Base-by-base conservation (phyloP, 371 early-diverging fungal genomes). In the Fennellomyces sp. region DNA sequence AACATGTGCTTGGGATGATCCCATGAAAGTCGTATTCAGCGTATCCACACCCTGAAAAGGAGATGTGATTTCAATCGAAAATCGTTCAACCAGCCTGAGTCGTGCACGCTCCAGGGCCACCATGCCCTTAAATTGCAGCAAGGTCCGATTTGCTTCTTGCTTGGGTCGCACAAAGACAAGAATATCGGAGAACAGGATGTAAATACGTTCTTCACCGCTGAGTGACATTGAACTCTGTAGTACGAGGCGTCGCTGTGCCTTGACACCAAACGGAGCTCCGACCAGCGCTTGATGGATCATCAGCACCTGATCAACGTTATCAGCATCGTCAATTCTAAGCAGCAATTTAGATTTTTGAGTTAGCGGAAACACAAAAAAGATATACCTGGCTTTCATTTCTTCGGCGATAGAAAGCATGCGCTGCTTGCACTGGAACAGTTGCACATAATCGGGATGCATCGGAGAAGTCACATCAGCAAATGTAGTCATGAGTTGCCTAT, bases 361-460 rank as follows among this genome's bases (percentile, higher is more conserved):
- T 12, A 3, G 26, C n/a, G 31, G 5, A n/a, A n/a, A 41, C 35
- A 47, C 33, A 28, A 26, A 28, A 31, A 19, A 30, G 31, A 8
- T n/a, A 25, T 63, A 66, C 73, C 48, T 65, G 60, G 58, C 35
- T 23, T 41, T 45, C 29, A 78, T 67, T 31, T 79, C 68, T 5
- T 64, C 72, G 12, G 39, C 48, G 10, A 79, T 54, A 3, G 42
- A 25, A 2, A 58, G 53, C 38, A 71, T 66, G 3, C 65, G 67
- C 10, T 66, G 57, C 31, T 70, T 73, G 31, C 69, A 73, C 31
- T 65, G 63, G 38, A 58, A 33, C 3, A 80, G 54, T 12, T 71
- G 74, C 29, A 39, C 51, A 42, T 75, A 73, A 53, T 80, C 81
- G 27, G 81, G 81, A 61, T 80, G 81, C 70, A 77, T 67, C 7